Evolutionary conservation across 2,329 filamentous ascomycete genomes (phyloP), one percentile per base, ranked within the genome.

Genomic region (Pseudogymnoascus sp.): DNA sequence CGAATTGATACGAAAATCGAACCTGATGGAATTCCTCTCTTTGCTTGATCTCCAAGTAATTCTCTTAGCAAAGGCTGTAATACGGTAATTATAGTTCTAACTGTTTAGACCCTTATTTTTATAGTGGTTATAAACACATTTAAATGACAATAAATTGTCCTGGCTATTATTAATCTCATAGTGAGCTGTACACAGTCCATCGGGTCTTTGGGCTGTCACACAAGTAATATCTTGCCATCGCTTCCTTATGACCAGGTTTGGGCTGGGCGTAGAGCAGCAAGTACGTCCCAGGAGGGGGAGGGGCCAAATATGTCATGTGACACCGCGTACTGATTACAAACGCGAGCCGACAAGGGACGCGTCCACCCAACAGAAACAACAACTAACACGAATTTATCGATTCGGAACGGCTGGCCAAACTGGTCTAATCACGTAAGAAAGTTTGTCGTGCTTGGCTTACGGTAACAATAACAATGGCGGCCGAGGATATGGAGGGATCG

Each of bases 401-500:
- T 34, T 14, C 28, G 14, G 5, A 56, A 34, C n/a, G 6, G 49
- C 7, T 34, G 49, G 49, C 28, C 8, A 56, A 56, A 34, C 16
- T 5, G 9, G 28, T 21, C n/a, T 56, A 5, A 34, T 31, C 25
- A 56, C n/a, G 49, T 14, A 56, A 21, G 8, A 34, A 34, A 56
- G 16, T 28, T 5, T 21, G 37, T 14, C 4, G 49, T 18, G 49
- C 28, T 56, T 3, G 28, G 21, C 25, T 34, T 56, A 25, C 4
- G n/a, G 28, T 12, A 16, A 56, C 25, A 8, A 63, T 42, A 62
- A 69, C 25, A 9, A 74, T 73, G 71, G 66, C 70, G 59, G 67
- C 67, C 16, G 72, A 74, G 62, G 73, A 74, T 59, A 63, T 73
- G 18, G 83, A 85, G 67, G 84, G 88, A 66, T 85, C 86, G 38